Base-by-base conservation (phyloP, 75 land plant species). In the Gnetum montanum region DNA sequence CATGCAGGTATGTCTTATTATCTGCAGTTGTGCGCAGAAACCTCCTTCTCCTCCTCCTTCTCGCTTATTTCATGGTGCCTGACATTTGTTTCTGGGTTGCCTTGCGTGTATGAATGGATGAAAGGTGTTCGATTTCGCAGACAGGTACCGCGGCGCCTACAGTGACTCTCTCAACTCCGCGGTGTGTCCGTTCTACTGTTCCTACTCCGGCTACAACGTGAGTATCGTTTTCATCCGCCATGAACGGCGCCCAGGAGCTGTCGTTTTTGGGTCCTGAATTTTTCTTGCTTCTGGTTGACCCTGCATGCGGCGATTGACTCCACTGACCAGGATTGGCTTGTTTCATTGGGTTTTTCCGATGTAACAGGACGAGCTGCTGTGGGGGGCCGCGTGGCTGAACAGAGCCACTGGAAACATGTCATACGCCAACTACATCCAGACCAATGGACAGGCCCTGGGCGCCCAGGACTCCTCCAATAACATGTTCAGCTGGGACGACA, bases 401-500 rank as follows among this genome's bases (percentile, higher is more conserved):
- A 68, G 55, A 31, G 86, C 86, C 12, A 75, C 90, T 6, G 70
- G 73, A 10, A 63, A 79, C 29, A 35, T 7, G 5, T 49, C 36
- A 0, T 82, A 82, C 51, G 19, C 62, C 25, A 62, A 63, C 27
- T 68, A 64, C 15, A 22, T 75, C 18, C 67, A 72, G 31, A 50
- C 59, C 27, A 84, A 89, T 57, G 86, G 81, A 0, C 78, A 75
- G 6, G 61, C 69, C 0, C 35, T 65, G 22, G 78, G 78, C 0
- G 67, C 60, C 27, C 54, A 64, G 43, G 82, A 76, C 6, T 34
- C 8, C 8, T 46, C 65, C 13, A 88, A 90, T 41, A n/a, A n/a
- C n/a, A 66, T 76, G 18, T 91, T 88, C 60, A 69, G 78, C 61
- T 93, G 98, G 97, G 98, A 93, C 50, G 80, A 93, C 49, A 93